phyloP scores from a whole-genome alignment of 106 monocot species.

The Narthecium ossifragum region DNA sequence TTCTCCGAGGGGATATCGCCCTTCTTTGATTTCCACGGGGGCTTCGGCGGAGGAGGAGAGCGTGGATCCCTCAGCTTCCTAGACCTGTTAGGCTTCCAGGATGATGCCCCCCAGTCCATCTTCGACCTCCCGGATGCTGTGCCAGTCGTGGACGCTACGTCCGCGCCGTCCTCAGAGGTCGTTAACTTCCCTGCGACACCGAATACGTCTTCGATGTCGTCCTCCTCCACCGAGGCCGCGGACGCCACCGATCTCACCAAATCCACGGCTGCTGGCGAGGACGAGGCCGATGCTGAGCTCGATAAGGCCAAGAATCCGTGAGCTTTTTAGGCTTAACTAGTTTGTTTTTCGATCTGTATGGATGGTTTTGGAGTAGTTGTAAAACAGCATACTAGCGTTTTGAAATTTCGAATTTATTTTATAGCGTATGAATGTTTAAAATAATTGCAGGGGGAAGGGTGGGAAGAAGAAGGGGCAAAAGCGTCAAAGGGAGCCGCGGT shows the following conservation, averaged over 20 bases:
- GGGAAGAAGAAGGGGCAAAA: slow-evolving; percentile 61
- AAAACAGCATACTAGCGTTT: too few species aligned
- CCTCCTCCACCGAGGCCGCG: slow-evolving; percentile 27
- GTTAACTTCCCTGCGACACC: slow-evolving; percentile 30
- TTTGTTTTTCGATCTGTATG: too few species aligned
- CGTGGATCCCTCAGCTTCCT: slow-evolving; percentile 27
- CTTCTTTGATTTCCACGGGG: slow-evolving; percentile 9
- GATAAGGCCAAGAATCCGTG: slow-evolving; percentile 8
- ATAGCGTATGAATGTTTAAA: not conserved
- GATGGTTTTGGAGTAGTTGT: too few species aligned
- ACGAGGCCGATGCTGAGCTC: slow-evolving; percentile 8
- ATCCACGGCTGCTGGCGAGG: slow-evolving; percentile 2
- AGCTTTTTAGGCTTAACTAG: too few species aligned
- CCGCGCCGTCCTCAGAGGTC: slow-evolving; percentile 8
- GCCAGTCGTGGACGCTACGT: not conserved
- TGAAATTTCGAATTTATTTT: not conserved
- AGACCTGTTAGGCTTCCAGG: slow-evolving; percentile 33
- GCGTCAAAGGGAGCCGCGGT: slow-evolving; percentile 53
- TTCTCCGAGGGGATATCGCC: slow-evolving; percentile 3
- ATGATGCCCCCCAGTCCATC: slow-evolving; percentile 5
- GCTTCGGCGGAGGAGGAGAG: not conserved
- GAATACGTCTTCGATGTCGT: slow-evolving; percentile 38
- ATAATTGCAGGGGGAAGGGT: slow-evolving; percentile 3
- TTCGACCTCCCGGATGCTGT: not conserved
- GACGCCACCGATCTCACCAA: slow-evolving; percentile 10